These are phyloP conservation scores for Mycena metata DNA, from an alignment of 768 basidiomycete species.

Conservation along the genomic window DNA sequence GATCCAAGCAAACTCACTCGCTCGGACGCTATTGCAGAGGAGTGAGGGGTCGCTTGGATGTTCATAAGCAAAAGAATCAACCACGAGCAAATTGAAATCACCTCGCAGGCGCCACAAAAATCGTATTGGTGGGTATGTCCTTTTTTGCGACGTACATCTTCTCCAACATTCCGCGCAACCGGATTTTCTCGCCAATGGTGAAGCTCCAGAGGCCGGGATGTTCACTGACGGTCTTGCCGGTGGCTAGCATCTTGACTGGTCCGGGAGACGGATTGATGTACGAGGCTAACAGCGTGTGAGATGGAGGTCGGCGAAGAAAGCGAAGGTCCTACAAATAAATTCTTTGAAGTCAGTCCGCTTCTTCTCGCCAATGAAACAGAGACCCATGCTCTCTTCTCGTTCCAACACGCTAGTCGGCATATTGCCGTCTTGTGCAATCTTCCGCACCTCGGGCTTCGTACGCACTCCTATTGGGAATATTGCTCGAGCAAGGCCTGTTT, in stretches of 20 bases:
- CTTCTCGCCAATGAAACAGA: conserved; percentile 94
- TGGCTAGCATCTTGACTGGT: conserved; percentile 69
- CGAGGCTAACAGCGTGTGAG: conserved; percentile 64
- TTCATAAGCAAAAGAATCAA: neutral
- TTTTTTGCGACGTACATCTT: conserved; percentile 84
- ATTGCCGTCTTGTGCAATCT: conserved; percentile 70
- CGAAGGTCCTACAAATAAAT: conserved; percentile 62
- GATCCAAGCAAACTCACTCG: conserved; percentile 80
- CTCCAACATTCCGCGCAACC: conserved; percentile 69
- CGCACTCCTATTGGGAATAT: conserved; percentile 83
- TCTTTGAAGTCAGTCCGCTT: conserved; percentile 38
- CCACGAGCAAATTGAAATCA: conserved; percentile 42
- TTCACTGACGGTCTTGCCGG: conserved; percentile 65
- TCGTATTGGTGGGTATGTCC: conserved; percentile 68
- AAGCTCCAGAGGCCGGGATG: conserved; percentile 88
- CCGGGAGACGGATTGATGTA: conserved; percentile 83
- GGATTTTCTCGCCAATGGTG: conserved; percentile 87
- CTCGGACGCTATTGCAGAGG: conserved; percentile 53
- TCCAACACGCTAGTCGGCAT: conserved; percentile 74
- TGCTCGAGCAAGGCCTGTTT: conserved; percentile 72
- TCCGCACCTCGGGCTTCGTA: conserved; percentile 79
- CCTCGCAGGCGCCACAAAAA: conserved; percentile 85
- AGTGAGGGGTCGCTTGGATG: conserved; percentile 70
- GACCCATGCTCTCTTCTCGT: conserved; percentile 90
- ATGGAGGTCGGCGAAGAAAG: neutral